Base-by-base conservation (phyloP, 176 grass and related monocot species). In the Oryza australiensis region DNA sequence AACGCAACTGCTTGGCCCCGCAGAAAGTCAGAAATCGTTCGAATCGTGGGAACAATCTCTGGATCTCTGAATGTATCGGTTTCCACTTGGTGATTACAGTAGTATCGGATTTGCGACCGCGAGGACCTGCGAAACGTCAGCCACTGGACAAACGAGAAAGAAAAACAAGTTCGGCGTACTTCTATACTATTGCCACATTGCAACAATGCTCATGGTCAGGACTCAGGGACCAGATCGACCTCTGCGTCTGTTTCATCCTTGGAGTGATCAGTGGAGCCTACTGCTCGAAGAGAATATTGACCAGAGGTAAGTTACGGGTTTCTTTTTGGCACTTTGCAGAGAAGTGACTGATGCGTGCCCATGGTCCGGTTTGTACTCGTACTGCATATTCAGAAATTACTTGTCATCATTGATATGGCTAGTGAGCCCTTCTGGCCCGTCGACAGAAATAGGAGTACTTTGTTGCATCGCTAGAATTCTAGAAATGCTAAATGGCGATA, bases 1-100 rank as follows among this genome's bases (percentile, higher is more conserved):
- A n/a, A 83, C 66, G 79, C 38, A 72, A 87, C 79, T 70, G 13
- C 26, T 23, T 72, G 12, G 68, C 38, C 37, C 5, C 26, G 68
- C 68, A 71, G 37, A 38, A 71, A 71, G 38, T 40, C 38, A 40
- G 38, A 40, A 40, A 40, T 37, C 48, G n/a, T 34, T 70, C 32
- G 32, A 68, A 10, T 35, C 34, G 37, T 22, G 18, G 76, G 9
- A 22, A 23, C 37, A 15, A 23, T 64, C 16, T 48, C 59, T 10
- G 24, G 13, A 43, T 43, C n/a, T n/a, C n/a, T n/a, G n/a, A n/a
- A n/a, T n/a, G n/a, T n/a, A n/a, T n/a, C n/a, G 38, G 38, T 40
- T 40, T 10, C 10, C 12, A 12, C 41, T 43, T 1, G 41, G 41
- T 43, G 41, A 43, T 43, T 15, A 15, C 15, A 3, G 12, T 46